Conservation (phyloP, 2,329 filamentous ascomycete species). For the Cercospora janseana region DNA sequence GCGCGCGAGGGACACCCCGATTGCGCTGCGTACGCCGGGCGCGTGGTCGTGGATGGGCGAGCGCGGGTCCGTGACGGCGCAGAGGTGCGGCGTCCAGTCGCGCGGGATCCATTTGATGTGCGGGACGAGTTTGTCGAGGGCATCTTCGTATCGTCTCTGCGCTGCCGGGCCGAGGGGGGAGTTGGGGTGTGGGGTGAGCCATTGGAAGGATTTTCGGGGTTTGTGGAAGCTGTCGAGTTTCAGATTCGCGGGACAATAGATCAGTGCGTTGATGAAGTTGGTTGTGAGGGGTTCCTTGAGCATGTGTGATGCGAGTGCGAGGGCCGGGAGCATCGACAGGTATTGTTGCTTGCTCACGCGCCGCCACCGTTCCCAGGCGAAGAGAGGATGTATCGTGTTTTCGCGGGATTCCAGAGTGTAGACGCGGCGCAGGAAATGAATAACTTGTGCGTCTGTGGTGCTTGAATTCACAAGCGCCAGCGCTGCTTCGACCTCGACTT, state of each 20-base stretch:
- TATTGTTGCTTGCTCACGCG: slow-evolving; percentile 1
- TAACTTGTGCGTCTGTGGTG: slow-evolving; percentile 1
- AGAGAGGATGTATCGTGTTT: slow-evolving; percentile 1
- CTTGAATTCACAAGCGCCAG: slow-evolving; percentile 1
- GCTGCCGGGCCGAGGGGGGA: neutral
- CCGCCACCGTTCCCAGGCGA: slow-evolving; percentile 3
- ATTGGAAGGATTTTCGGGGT: neutral
- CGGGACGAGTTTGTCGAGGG: neutral
- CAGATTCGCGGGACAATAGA: slow-evolving; percentile 7
- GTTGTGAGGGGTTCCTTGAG: neutral
- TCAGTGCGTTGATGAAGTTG: slow-evolving; percentile 8
- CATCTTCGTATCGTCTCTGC: slow-evolving; percentile 3
- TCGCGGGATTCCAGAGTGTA: neutral
- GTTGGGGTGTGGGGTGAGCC: neutral
- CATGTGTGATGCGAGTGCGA: slow-evolving; percentile 1
- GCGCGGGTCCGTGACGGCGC: neutral
- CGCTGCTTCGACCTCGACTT: neutral
- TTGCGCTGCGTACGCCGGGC: slow-evolving; percentile 1
- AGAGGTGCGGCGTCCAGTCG: neutral
- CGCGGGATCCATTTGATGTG: neutral
- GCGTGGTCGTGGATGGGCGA: neutral
- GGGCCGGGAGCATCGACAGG: slow-evolving; percentile 2
- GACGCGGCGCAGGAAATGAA: neutral
- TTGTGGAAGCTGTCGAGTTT: neutral
- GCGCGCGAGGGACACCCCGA: neutral